Evolutionary conservation across 805 yeast genomes (phyloP), one percentile per base, ranked within the genome.

Genomic region (Wickerhamomyces alni): DNA sequence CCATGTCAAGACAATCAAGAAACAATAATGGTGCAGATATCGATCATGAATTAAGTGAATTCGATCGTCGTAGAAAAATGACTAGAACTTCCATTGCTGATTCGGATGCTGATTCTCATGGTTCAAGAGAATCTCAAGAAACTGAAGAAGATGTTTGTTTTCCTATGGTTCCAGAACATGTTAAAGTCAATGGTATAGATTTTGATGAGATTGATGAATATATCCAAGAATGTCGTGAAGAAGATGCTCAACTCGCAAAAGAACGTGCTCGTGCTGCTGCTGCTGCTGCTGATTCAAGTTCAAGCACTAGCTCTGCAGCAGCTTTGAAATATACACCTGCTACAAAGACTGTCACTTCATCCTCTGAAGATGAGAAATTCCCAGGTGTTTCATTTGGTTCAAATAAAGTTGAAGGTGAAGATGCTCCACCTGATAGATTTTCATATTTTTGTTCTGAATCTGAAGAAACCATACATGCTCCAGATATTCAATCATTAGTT

Each of bases 91-190:
- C 66, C 3, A 41, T 58, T 12, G 60, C 65, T 30, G 87, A 81
- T 51, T 74, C 79, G 44, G 91, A 83, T 47, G 73, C 71, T 17
- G 82, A 75, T 50, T 82, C 89, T 2, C 85, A 77, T 50, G 84
- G 80, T 2, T 82, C 91, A 9, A 70, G 87, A 47, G 77, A 80
- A 16, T 80, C 89, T 4, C 95, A 86, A 51, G 96, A 88, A 56
- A 87, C 96, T 0, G 98, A 91, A 55, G 96, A 87, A 57, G 98
- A 91, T 72, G 99, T 91, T 33, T 91, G 98, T 69, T 89, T 89
- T 63, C 98, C 98, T 2, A 82, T 87, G 87, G 66, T 78, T 36
- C 80, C 85, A 4, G 82, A 82, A 44, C 77, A 73, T 41, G 67
- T 70, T 12, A 67, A 76, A 37, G 66, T 75, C 32, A 80, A 79